A percentile compares a stretch with the other conserved stretches of the same genome.
Evolutionary conservation across 768 basidiomycete genomes (phyloP).

Genomic region (Omphalotus guepiniiformis): DNA sequence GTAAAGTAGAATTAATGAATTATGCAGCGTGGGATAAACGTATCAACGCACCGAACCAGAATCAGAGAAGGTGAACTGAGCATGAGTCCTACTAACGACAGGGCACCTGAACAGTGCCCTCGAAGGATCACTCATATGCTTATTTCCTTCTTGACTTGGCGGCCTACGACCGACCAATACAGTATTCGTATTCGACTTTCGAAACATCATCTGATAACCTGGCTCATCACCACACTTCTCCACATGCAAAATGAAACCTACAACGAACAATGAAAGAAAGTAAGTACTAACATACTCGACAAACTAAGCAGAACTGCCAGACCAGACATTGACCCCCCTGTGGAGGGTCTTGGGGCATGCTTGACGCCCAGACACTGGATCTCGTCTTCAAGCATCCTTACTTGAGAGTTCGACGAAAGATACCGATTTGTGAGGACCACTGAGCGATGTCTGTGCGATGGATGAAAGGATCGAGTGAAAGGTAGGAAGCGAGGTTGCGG

Average conservation of each 20-base stretch:
- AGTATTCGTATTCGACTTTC: slow-evolving; percentile 42
- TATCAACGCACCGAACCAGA: slow-evolving; percentile 55
- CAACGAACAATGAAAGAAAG: slow-evolving; percentile 14
- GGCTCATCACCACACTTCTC: slow-evolving; percentile 45
- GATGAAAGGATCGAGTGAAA: too few species aligned
- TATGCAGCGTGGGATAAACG: slow-evolving; percentile 9
- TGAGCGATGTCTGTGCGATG: background rate
- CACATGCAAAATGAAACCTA: slow-evolving; percentile 59
- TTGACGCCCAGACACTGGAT: slow-evolving; percentile 55
- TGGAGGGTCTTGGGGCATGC: slow-evolving; percentile 24
- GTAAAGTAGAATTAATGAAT: slow-evolving; percentile 16
- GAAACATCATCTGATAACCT: slow-evolving; percentile 47
- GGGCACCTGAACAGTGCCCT: slow-evolving; percentile 69
- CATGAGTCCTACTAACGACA: slow-evolving; percentile 76
- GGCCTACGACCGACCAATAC: slow-evolving; percentile 70
- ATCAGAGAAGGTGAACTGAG: slow-evolving; percentile 70
- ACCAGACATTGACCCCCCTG: slow-evolving; percentile 40
- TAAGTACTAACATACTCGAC: slow-evolving; percentile 11
- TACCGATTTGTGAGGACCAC: background rate
- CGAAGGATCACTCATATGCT: slow-evolving; percentile 35
- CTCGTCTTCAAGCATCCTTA: slow-evolving; percentile 54
- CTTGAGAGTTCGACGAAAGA: background rate
- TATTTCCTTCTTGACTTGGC: slow-evolving; percentile 35
- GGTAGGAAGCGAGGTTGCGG: too few species aligned
- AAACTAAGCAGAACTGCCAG: slow-evolving; percentile 21